Evolutionary conservation across 768 basidiomycete genomes (phyloP).

Genomic region (Podaxis sp.): DNA sequence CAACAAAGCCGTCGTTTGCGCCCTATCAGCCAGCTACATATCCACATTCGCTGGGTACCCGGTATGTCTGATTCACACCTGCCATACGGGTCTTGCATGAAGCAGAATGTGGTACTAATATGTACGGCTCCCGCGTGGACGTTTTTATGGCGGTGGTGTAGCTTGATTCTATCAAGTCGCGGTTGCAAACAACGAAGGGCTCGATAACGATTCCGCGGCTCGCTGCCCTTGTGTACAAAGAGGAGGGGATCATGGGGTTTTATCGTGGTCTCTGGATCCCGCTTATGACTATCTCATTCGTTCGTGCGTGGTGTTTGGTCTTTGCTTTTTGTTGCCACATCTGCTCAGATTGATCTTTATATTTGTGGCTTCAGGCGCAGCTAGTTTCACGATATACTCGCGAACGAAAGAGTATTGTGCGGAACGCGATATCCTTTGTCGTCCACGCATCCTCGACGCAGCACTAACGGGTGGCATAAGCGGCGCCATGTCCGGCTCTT

Average conservation of each 20-base stretch:
- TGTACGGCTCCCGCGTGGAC: not conserved
- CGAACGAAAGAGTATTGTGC: slow-evolving; percentile 75
- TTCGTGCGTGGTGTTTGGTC: slow-evolving; percentile 64
- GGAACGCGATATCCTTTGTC: slow-evolving; percentile 54
- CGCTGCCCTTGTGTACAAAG: slow-evolving; percentile 70
- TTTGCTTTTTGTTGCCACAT: not conserved
- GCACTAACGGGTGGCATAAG: slow-evolving; percentile 78
- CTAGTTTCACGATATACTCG: slow-evolving; percentile 90
- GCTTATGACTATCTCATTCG: slow-evolving; percentile 92
- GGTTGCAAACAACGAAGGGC: slow-evolving; percentile 82
- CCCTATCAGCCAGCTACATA: slow-evolving; percentile 87
- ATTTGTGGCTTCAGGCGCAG: slow-evolving; percentile 56
- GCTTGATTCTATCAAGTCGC: slow-evolving; percentile 94
- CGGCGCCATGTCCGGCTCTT: slow-evolving; percentile 84
- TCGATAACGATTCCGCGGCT: slow-evolving; percentile 72
- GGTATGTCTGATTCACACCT: slow-evolving; percentile 30
- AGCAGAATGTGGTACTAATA: not conserved
- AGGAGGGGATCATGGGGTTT: slow-evolving; percentile 87
- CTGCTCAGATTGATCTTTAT: slow-evolving; percentile 1
- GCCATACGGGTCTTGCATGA: slow-evolving; percentile 22
- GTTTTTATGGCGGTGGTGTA: slow-evolving; percentile 25
- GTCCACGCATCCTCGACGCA: slow-evolving; percentile 62
- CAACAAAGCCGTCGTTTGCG: slow-evolving; percentile 87
- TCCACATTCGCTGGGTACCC: slow-evolving; percentile 94
- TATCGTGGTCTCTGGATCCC: slow-evolving; percentile 92